Evolutionary conservation across 169 alveolate genomes (phyloP).

Genomic region (Plasmodium gonderi): DNA sequence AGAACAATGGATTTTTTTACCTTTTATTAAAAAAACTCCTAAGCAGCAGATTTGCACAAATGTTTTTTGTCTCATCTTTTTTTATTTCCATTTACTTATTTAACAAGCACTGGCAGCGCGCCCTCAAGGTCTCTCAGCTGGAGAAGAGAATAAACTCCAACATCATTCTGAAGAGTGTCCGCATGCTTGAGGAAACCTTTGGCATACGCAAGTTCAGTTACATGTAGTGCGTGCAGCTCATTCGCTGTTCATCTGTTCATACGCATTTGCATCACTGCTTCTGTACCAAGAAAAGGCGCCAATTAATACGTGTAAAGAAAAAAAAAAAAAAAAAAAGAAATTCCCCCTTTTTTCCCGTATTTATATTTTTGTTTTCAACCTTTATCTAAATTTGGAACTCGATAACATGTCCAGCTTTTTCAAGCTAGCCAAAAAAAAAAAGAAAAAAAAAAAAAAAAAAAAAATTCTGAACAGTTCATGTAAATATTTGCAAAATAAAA

Average conservation of each 20-base stretch:
- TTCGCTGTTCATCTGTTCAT: no score
- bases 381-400: not conserved
- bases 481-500: not conserved
- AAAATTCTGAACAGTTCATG: not conserved
- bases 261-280: no score
- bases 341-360: not conserved
- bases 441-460: not conserved
- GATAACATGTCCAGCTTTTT: not conserved
- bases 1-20: slow-evolving; percentile 14
- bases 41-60: slow-evolving; percentile 60
- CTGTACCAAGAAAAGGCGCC: no score
- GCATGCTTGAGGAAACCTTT: slow-evolving; percentile 31
- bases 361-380: not conserved
- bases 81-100: slow-evolving; percentile 28
- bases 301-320: no score
- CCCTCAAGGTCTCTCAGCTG: slow-evolving; percentile 44
- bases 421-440: not conserved
- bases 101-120: slow-evolving; percentile 67
- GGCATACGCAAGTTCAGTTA: slow-evolving; percentile 42
- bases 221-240: not conserved
- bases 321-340: no score
- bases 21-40: slow-evolving; percentile 48
- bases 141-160: slow-evolving; percentile 48
- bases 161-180: slow-evolving; percentile 36
- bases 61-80: slow-evolving; percentile 58